Percentiles rank a stretch among this genome's conserved stretches.
Conservation (phyloP, 2,329 filamentous ascomycete genomes). For the Aspergillus intermedius region DNA sequence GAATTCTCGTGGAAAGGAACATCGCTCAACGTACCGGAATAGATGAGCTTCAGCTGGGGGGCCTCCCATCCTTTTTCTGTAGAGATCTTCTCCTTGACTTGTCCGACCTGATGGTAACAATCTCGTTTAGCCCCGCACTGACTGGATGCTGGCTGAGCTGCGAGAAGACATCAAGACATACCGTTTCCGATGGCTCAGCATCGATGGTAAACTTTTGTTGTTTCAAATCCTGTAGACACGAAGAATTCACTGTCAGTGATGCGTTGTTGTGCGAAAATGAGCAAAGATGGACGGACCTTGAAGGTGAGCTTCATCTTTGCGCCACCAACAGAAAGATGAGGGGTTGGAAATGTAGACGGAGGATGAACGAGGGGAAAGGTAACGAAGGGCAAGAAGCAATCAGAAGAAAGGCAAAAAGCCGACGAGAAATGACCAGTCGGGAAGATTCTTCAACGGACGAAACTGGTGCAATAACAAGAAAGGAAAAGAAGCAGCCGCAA, state of each 20-base stretch:
- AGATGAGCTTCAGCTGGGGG: constrained; percentile 90
- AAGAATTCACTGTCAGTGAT: constrained; percentile 14
- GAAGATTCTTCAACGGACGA: too few relatives aligned
- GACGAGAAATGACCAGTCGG: not conserved
- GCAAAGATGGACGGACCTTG: constrained; percentile 47
- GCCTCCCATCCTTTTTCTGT: constrained; percentile 92
- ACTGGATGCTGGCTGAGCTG: constrained; percentile 10
- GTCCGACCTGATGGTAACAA: constrained; percentile 59
- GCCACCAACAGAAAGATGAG: constrained; percentile 27
- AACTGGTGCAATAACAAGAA: too few relatives aligned
- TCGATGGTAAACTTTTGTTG: constrained; percentile 98
- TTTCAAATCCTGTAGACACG: constrained; percentile 71
- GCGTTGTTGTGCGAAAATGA: constrained; percentile 15
- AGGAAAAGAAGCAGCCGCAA: not conserved
- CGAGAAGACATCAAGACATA: constrained; percentile 43
- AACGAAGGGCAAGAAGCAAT: not conserved
- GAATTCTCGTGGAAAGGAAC: constrained; percentile 7
- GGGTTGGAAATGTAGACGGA: constrained; percentile 13
- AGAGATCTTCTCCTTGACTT: constrained; percentile 87
- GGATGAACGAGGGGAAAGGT: constrained; percentile 4
- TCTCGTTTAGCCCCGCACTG: constrained; percentile 31
- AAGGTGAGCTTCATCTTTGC: constrained; percentile 64
- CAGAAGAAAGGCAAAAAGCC: not conserved
- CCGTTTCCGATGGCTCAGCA: constrained; percentile 84
- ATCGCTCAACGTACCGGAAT: constrained; percentile 64